Evolutionary conservation across 23 red algal genomes (phyloP).

Genomic region (Gracilariopsis chorda): DNA sequence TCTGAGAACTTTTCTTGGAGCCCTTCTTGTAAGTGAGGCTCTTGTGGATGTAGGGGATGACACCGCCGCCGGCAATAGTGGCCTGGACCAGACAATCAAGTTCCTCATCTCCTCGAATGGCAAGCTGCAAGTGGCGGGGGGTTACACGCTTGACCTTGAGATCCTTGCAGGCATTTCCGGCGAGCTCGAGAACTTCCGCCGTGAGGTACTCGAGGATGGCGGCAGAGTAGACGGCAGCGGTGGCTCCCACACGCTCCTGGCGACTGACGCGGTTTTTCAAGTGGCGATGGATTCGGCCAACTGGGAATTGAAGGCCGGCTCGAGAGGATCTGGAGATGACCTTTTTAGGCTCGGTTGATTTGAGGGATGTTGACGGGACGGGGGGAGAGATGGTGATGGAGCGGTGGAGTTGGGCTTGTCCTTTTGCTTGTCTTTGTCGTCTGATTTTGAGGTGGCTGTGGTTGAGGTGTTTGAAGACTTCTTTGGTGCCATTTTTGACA

Average conservation of each 20-base stretch:
- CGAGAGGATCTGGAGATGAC: constrained; percentile 74
- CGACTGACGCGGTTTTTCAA: constrained; percentile 78
- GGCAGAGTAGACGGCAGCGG: constrained; percentile 89
- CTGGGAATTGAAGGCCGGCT: constrained; percentile 86
- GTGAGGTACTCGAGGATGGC: constrained; percentile 95
- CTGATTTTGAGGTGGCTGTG: background rate
- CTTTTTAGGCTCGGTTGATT: constrained; percentile 46
- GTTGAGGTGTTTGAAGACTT: too few relatives aligned
- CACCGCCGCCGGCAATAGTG: constrained; percentile 93
- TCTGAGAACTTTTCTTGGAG: constrained; percentile 47
- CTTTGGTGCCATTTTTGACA: background rate
- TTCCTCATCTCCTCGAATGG: constrained; percentile 93
- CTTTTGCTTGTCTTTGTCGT: background rate
- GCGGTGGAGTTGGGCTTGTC: background rate
- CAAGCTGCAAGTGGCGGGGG: constrained; percentile 88
- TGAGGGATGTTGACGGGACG: too few relatives aligned
- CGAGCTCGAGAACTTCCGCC: constrained; percentile 91
- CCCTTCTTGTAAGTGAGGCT: constrained; percentile 69
- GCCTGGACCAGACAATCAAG: constrained; percentile 89
- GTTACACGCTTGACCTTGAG: constrained; percentile 85
- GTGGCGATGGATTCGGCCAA: constrained; percentile 89
- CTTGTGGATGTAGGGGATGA: constrained; percentile 92
- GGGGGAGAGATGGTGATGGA: too few relatives aligned
- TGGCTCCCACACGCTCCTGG: constrained; percentile 85
- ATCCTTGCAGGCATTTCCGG: constrained; percentile 90